Evolutionary conservation across 2,329 filamentous ascomycete species (phyloP).

Genomic region (Raffaelea ambrosiae): DNA sequence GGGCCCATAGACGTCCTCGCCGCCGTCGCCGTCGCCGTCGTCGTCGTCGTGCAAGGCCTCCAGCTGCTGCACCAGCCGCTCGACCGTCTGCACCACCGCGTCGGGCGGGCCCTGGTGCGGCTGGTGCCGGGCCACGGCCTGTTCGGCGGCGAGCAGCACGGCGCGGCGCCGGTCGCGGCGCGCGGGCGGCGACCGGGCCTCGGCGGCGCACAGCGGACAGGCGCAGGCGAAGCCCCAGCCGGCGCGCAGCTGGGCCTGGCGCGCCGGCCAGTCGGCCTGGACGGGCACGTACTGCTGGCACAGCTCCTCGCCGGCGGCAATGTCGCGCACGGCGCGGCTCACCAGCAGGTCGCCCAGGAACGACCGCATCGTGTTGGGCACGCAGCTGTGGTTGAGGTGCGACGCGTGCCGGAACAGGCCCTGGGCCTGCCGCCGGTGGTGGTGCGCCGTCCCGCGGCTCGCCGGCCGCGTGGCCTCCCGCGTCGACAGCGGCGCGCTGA

Average conservation of each 20-base stretch:
- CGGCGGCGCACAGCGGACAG: constrained; percentile 1
- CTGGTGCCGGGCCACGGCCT: constrained; percentile 12
- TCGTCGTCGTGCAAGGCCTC: constrained; percentile 23
- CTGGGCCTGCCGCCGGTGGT: constrained; percentile 1
- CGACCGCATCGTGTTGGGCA: constrained; percentile 21
- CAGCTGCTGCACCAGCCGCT: constrained; percentile 20
- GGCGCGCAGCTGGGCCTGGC: not conserved
- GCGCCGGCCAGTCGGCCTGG: not conserved
- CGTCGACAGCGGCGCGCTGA: constrained; percentile 24
- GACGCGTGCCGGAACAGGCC: constrained; percentile 26
- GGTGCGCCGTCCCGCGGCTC: too few species aligned
- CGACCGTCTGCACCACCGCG: constrained; percentile 22
- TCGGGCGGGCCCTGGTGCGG: constrained; percentile 18
- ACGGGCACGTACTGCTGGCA: constrained; percentile 1
- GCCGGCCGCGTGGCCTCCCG: constrained; percentile 16
- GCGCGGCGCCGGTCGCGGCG: not conserved
- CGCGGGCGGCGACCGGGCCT: constrained; percentile 11
- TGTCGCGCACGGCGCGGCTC: constrained; percentile 2
- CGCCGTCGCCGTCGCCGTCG: constrained; percentile 17
- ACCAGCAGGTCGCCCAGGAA: constrained; percentile 26
- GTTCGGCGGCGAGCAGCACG: not conserved
- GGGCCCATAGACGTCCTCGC: constrained; percentile 17
- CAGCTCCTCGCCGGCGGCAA: constrained; percentile 4
- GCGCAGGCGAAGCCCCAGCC: constrained; percentile 4
- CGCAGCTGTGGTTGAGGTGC: constrained; percentile 29